Conservation (phyloP, 768 basidiomycete genomes). For the Amyloporia xantha region DNA sequence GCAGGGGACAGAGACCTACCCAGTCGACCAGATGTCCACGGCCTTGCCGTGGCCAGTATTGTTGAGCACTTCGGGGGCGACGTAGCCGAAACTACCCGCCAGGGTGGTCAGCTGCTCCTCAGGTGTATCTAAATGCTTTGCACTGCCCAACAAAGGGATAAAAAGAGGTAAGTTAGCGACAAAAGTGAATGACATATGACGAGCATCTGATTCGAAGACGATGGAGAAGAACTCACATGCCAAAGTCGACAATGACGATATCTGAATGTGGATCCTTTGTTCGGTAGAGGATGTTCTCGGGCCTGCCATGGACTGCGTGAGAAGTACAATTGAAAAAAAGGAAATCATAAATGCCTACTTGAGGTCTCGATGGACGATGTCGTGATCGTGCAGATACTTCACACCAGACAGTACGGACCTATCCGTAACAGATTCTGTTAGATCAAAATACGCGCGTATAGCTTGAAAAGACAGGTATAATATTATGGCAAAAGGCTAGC, state of each 20-base stretch:
- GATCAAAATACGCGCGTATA: no score
- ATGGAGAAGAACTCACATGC: slow-evolving; percentile 57
- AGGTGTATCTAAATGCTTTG: slow-evolving; percentile 71
- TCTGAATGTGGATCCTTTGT: slow-evolving; percentile 71
- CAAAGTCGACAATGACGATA: slow-evolving; percentile 95
- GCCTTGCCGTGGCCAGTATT: slow-evolving; percentile 85
- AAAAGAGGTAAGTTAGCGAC: no score
- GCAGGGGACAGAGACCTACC: slow-evolving; percentile 41
- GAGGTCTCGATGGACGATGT: slow-evolving; percentile 94
- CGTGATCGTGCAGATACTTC: slow-evolving; percentile 82
- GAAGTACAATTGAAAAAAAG: background rate
- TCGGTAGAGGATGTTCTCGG: slow-evolving; percentile 93
- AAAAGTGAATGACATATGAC: no score
- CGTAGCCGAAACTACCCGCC: slow-evolving; percentile 83
- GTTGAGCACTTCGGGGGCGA: slow-evolving; percentile 83
- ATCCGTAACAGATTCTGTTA: no score
- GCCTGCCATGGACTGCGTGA: no score
- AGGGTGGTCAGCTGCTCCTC: slow-evolving; percentile 66
- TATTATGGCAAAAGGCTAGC: no score
- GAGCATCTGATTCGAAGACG: no score
- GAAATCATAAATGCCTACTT: slow-evolving; percentile 46
- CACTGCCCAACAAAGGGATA: slow-evolving; percentile 34
- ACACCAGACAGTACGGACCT: slow-evolving; percentile 85
- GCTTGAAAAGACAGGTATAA: no score
- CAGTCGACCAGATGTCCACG: slow-evolving; percentile 91